Percentiles rank a stretch among this genome's conserved stretches.
These are phyloP conservation scores for Solanum sejunctum DNA, from an alignment of 257 asterid species.

Conservation along the genomic window DNA sequence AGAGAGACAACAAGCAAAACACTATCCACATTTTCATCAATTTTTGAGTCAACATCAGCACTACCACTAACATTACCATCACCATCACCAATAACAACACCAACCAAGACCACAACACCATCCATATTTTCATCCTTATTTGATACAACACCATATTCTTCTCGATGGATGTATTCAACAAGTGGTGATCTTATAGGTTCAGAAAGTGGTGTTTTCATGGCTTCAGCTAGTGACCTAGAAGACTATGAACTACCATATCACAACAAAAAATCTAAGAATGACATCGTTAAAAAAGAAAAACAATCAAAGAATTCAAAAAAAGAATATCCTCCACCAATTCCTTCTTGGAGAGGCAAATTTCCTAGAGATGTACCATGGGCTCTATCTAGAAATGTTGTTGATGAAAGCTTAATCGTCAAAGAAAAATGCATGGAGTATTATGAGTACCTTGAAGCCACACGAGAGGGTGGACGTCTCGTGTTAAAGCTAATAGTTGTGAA, in stretches of 20 bases:
- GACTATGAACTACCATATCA: not conserved
- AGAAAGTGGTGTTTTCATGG: conserved; percentile 6
- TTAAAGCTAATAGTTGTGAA: not conserved
- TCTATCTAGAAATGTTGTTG: not conserved
- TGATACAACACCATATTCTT: not conserved
- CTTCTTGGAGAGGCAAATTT: not conserved
- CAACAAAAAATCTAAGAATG: not conserved
- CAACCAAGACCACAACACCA: not conserved
- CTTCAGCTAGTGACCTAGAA: not conserved
- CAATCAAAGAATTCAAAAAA: not conserved
- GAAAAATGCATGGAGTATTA: not conserved
- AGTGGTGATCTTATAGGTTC: conserved; percentile 3
- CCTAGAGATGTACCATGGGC: not conserved
- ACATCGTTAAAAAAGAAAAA: not conserved
- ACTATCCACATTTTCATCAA: not conserved
- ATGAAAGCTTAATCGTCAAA: not conserved
- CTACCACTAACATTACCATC: not conserved
- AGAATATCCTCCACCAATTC: conserved; percentile 3
- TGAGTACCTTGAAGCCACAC: not conserved
- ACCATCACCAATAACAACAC: not conserved
- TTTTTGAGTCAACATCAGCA: not conserved
- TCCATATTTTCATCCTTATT: not conserved
- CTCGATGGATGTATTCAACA: not conserved
- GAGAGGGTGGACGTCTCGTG: not conserved
- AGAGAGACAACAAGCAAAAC: not conserved